phyloP scores from a whole-genome alignment of 805 yeast genomes.

The Blastobotrys robertii region DNA sequence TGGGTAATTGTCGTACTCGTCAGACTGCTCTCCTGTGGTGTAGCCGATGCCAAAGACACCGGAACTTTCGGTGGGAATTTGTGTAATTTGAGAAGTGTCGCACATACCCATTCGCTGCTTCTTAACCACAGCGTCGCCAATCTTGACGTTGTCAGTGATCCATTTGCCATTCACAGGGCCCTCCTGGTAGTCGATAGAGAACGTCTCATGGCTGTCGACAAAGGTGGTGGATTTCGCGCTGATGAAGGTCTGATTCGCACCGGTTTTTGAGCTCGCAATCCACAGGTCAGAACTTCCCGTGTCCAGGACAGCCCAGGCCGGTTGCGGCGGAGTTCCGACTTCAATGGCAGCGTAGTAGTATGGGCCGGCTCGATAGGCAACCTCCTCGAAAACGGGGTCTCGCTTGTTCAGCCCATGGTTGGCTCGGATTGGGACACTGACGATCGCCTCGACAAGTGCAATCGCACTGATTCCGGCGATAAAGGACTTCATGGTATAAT shows the following conservation, averaged over 20 bases:
- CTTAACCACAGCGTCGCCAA: conserved; percentile 41
- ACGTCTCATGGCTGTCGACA: conserved; percentile 12
- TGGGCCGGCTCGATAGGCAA: neutral
- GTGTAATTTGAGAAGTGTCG: conserved; percentile 35
- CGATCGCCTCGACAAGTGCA: too few species aligned
- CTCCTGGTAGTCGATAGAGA: conserved; percentile 26
- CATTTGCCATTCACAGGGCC: conserved; percentile 38
- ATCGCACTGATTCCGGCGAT: too few species aligned
- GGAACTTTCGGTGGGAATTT: conserved; percentile 4
- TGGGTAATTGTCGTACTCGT: conserved; percentile 23
- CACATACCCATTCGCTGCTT: conserved; percentile 62
- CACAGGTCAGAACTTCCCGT: conserved; percentile 65
- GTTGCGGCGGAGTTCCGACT: conserved; percentile 52
- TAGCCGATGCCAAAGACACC: conserved; percentile 24
- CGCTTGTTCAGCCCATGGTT: too few species aligned
- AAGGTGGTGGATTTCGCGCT: conserved; percentile 13
- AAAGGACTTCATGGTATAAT: too few species aligned
- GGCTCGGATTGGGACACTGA: too few species aligned
- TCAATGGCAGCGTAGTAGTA: conserved; percentile 10
- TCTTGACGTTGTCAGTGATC: conserved; percentile 49
- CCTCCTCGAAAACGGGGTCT: too few species aligned
- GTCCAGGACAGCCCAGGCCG: conserved; percentile 45
- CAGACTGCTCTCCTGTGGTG: conserved; percentile 6
- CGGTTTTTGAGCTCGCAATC: conserved; percentile 28
- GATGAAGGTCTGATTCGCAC: conserved; percentile 6